Evolutionary conservation across 768 basidiomycete genomes (phyloP), one percentile per base, ranked within the genome.

Genomic region (Saitozyma sp.): DNA sequence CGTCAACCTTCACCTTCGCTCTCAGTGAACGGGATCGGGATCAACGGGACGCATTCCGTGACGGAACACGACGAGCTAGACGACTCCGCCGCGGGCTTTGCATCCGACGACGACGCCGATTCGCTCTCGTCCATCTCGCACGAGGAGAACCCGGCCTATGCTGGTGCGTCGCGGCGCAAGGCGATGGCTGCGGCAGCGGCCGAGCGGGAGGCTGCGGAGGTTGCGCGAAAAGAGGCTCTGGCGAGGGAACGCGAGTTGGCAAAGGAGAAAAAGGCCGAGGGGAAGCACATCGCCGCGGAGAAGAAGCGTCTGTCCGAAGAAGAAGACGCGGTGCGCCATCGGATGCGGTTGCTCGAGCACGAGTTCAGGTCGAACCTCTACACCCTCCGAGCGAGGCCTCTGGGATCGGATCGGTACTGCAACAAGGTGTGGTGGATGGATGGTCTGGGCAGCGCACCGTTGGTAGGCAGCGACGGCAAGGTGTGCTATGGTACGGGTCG

Each of bases 381-480:
- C 59, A 86, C 88, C 7, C 85, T 93, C 54, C 85, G 96, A 57
- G 88, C 91, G 19, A 89, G 92, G 72, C 92, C 94, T 1, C 73
- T 98, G 55, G 96, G 96, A 13, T 85, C 85, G 65, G 96, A 99
- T 76, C 85, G 96, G 57, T 99, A 97, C 80, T 89, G 90, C 74
- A 95, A 96, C 76, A 87, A 91, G 40, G 83, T 96, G 62, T 99
- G 95, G 95, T 99, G 95, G 95, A 91, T 97, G 76, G 95, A 99
- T 79, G 95, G 95, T 9, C 85, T 93, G 84, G 95, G 95, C 8
- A 87, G 88, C 6, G 88, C 87, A 52, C 87, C 88, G 50, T 80
- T 95, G 56, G 13, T 62, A 16, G 59, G 39, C 8, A 58, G 51
- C 10, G 90, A 90, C 14, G 90, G 89, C 4, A 85, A 87, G 38